Evolutionary conservation across 2,329 filamentous ascomycete genomes (phyloP).

Genomic region (Trichophyton mentagrophytes): DNA sequence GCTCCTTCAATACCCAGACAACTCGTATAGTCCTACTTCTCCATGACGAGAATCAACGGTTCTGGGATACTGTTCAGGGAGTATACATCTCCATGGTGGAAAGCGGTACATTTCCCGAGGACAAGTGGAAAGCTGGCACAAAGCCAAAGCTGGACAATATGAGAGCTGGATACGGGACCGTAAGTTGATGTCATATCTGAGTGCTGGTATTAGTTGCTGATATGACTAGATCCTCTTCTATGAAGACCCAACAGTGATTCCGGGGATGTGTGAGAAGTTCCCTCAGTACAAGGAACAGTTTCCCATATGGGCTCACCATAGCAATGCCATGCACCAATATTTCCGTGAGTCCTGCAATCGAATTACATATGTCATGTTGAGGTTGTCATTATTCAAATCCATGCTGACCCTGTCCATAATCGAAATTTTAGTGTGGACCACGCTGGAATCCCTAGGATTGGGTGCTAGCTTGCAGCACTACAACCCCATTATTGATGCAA

Average conservation of each 20-base stretch:
- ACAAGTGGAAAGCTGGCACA: constrained; percentile 42
- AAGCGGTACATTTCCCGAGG: constrained; percentile 33
- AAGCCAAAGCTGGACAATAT: constrained; percentile 45
- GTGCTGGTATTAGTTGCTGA: neutral
- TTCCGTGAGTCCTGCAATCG: constrained; percentile 28
- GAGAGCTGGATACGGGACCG: constrained; percentile 61
- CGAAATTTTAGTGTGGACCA: constrained; percentile 51
- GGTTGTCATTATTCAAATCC: neutral
- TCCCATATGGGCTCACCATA: constrained; percentile 62
- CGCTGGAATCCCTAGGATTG: constrained; percentile 69
- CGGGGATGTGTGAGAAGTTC: constrained; percentile 55
- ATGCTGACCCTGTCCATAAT: neutral
- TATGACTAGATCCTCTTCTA: constrained; percentile 59
- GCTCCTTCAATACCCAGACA: constrained; percentile 79
- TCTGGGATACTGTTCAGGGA: constrained; percentile 64
- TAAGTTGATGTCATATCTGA: constrained; percentile 32
- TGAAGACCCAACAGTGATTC: constrained; percentile 58
- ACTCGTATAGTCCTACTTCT: constrained; percentile 67
- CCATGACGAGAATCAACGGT: constrained; percentile 69
- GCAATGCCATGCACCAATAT: constrained; percentile 70
- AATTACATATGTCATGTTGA: neutral
- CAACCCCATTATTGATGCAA: constrained; percentile 69
- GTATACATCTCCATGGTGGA: constrained; percentile 55
- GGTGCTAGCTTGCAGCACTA: constrained; percentile 90
- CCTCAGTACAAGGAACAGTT: constrained; percentile 68